Evolutionary conservation across 495 filamentous ascomycete genomes (phyloP), one percentile per base, ranked within the genome.

Genomic region (Hypoxylon lienhwacheense): DNA sequence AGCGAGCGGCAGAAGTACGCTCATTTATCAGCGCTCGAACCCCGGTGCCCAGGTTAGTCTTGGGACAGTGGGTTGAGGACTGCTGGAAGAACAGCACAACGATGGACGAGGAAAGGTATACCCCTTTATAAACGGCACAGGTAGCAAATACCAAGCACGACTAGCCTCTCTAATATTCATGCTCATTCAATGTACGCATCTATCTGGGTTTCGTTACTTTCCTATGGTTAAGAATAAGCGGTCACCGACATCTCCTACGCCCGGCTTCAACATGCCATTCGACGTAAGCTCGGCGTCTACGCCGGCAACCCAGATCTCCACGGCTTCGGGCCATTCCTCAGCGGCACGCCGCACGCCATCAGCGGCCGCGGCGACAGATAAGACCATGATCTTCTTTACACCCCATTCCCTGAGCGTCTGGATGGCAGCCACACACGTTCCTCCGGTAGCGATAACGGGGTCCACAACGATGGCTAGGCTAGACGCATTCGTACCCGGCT

Each of bases 401-500:
- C 92, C 92, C 92, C 92, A 97, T 63, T 97, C 90, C 47, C 78
- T 79, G 50, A 97, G 74, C 1, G 91, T 87, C 64, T 92, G 85
- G 60, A 97, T 95, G 4, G 92, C 92, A 0, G 92, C 91, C 15
- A 83, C 87, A 34, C 88, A 85, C 0, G 92, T 97, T 0, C 88
- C 90, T 5, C 92, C 92, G 0, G 92, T 97, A 2, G 92, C 92
- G 66, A 97, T 93, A 51, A 97, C 82, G 1, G 92, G 92, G 69
- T 97, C 92, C 1, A 96, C 77, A 12, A 97, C 77, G 60, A 97
- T 83, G 16, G 90, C 90, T 6, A 95, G 75, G 19, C 81, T 77
- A 1, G 81, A 69, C 40, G 68, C 61, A 48, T 63, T 21, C 59
- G 68, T 6, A 54, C 70, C 48, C 41, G 61, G 51, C 45, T 61